A percentile compares a stretch with the other conserved stretches of the same genome.
These are phyloP conservation scores for Lentinula sp. DNA, from an alignment of 768 basidiomycete genomes.

Conservation along the genomic window DNA sequence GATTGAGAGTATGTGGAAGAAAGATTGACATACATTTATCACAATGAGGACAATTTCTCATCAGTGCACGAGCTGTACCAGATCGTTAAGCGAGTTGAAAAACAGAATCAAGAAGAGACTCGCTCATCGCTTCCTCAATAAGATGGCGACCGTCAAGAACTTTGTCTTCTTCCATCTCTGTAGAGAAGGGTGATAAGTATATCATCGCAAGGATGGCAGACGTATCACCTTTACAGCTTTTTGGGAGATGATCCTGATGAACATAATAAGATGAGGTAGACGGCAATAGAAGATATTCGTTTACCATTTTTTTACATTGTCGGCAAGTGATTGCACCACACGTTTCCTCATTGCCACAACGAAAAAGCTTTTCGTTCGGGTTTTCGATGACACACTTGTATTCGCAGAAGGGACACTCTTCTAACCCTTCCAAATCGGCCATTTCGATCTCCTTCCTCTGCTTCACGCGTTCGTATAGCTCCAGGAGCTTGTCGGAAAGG, in stretches of 20 bases:
- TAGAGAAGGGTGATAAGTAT: constrained; percentile 4
- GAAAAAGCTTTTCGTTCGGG: constrained; percentile 31
- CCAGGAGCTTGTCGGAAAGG: constrained; percentile 59
- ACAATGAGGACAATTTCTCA: constrained; percentile 87
- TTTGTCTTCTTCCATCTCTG: constrained; percentile 74
- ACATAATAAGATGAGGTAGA: not conserved
- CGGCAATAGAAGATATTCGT: constrained; percentile 14
- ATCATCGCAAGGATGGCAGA: not conserved
- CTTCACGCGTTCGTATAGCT: constrained; percentile 66
- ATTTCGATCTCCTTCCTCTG: constrained; percentile 76
- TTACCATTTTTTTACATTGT: constrained; percentile 65
- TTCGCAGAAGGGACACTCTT: constrained; percentile 90
- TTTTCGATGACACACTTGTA: constrained; percentile 76
- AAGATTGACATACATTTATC: constrained; percentile 49
- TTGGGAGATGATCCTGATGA: constrained; percentile 74
- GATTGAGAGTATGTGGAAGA: constrained; percentile 3
- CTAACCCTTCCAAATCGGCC: constrained; percentile 73
- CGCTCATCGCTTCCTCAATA: constrained; percentile 94
- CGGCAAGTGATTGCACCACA: constrained; percentile 79
- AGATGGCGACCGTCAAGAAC: constrained; percentile 69
- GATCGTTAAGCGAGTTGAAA: not conserved
- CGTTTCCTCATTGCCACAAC: constrained; percentile 48
- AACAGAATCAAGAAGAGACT: constrained; percentile 13
- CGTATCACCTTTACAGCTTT: constrained; percentile 64
- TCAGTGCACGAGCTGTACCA: constrained; percentile 62